Evolutionary conservation across 169 alveolate species (phyloP).

Genomic region (Eimeria maxima): DNA sequence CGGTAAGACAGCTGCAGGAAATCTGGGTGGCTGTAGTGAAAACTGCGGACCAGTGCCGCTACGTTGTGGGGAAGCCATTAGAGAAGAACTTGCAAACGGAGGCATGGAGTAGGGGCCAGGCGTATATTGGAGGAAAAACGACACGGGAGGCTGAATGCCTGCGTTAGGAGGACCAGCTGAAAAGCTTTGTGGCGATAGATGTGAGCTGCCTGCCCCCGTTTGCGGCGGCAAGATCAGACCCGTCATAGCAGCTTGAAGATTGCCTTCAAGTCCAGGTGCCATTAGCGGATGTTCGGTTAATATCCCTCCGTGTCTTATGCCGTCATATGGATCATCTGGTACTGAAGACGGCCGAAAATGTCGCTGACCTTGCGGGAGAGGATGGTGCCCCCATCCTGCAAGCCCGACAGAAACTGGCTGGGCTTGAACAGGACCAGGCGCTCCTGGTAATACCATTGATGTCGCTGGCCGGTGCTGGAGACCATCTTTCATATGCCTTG

Average conservation of each 20-base stretch:
- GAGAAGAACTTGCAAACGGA: not conserved
- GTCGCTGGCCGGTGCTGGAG: not conserved
- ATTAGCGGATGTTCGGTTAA: not conserved
- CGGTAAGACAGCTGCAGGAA: not conserved
- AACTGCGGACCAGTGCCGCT: not conserved
- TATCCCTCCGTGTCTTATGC: not conserved
- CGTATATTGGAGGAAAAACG: not conserved
- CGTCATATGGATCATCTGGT: not conserved
- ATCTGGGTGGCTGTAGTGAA: not conserved
- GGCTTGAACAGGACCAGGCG: not conserved
- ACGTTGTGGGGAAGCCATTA: not conserved
- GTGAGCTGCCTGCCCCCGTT: not conserved
- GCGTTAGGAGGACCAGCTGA: not conserved
- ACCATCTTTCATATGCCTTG: not conserved
- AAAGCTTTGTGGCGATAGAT: not conserved
- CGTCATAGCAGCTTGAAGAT: not conserved
- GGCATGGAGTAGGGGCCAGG: not conserved
- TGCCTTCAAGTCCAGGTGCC: not conserved
- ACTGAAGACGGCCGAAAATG: not conserved
- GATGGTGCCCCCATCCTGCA: not conserved
- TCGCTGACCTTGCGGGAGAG: not conserved
- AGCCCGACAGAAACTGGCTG: not conserved
- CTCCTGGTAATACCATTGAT: not conserved
- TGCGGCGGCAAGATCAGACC: not conserved
- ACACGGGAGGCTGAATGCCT: not conserved